Percentiles rank a stretch among this genome's conserved stretches.
phyloP scores from a whole-genome alignment of 176 grass and related monocot species.

The Zoysia pacifica region DNA sequence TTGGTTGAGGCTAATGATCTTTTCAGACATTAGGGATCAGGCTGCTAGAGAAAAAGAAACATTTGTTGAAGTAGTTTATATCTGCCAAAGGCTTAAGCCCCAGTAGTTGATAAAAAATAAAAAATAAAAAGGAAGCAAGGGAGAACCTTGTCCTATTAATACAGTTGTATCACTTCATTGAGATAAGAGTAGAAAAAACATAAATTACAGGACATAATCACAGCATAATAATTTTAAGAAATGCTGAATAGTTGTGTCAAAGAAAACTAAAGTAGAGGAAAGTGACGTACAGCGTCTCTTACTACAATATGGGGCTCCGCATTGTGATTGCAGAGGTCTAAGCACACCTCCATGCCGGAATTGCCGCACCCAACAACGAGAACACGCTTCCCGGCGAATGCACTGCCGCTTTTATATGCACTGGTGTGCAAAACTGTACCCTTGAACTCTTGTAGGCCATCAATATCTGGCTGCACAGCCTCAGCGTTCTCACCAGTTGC shows the following conservation, averaged over 20 bases:
- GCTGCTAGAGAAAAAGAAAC: conserved; percentile 19
- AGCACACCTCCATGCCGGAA: conserved; percentile 96
- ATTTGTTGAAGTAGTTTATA: conserved; percentile 20
- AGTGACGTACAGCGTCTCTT: conserved; percentile 74
- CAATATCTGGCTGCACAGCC: conserved; percentile 66
- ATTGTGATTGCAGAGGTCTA: conserved; percentile 94
- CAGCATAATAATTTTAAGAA: conserved; percentile 21
- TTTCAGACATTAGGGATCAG: conserved; percentile 15
- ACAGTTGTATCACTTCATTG: conserved; percentile 23
- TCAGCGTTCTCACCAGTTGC: conserved; percentile 96
- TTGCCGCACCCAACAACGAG: conserved; percentile 93
- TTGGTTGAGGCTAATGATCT: conserved; percentile 23
- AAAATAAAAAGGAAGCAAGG: conserved; percentile 26
- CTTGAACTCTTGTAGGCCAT: conserved; percentile 60
- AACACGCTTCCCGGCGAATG: conserved; percentile 61
- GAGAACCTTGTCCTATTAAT: conserved; percentile 13
- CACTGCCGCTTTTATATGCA: conserved; percentile 42
- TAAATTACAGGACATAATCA: conserved; percentile 30
- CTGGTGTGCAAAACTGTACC: conserved; percentile 79
- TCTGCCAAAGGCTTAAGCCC: conserved; percentile 3
- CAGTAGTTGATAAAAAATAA: not conserved
- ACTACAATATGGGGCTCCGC: conserved; percentile 76
- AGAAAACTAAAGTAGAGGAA: conserved; percentile 32
- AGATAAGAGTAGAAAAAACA: conserved; percentile 22
- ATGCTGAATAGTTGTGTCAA: conserved; percentile 32